phyloP scores from a whole-genome alignment of 139 green algal genomes.

The Limnomonas spitsbergensis region DNA sequence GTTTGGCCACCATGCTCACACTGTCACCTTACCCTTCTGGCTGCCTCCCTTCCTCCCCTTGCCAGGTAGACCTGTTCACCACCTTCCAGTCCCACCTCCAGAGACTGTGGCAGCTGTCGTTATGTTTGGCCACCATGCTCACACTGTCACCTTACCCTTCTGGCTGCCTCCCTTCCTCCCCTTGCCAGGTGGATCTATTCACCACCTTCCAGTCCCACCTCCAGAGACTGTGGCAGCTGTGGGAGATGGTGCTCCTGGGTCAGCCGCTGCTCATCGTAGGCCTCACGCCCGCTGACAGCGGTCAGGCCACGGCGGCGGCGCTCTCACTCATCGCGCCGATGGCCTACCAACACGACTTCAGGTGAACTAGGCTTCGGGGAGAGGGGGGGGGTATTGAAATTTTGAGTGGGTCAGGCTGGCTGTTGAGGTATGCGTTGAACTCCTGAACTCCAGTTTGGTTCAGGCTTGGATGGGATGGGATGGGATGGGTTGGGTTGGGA shows the following conservation, averaged over 20 bases:
- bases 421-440: too few species aligned
- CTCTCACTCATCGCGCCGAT: constrained; percentile 71
- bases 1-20: too few species aligned
- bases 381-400: neutral
- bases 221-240: constrained; percentile 70
- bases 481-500: too few species aligned
- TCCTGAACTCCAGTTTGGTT: too few species aligned
- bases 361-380: constrained; percentile 3
- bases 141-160: too few species aligned
- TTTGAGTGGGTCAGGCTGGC: neutral
- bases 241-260: constrained; percentile 79
- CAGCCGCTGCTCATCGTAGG: constrained; percentile 78
- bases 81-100: constrained; percentile 24
- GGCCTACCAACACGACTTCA: constrained; percentile 75
- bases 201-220: constrained; percentile 27
- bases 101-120: constrained; percentile 75
- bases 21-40: too few species aligned
- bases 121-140: too few species aligned
- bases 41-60: too few species aligned
- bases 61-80: constrained; percentile 31
- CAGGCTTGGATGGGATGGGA: too few species aligned
- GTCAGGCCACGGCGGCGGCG: constrained; percentile 66
- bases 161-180: too few species aligned
- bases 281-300: constrained; percentile 62
- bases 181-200: constrained; percentile 29